Evolutionary conservation across 1,284 basidiomycete genomes (phyloP).

Genomic region (Tranzscheliella williamsii): DNA sequence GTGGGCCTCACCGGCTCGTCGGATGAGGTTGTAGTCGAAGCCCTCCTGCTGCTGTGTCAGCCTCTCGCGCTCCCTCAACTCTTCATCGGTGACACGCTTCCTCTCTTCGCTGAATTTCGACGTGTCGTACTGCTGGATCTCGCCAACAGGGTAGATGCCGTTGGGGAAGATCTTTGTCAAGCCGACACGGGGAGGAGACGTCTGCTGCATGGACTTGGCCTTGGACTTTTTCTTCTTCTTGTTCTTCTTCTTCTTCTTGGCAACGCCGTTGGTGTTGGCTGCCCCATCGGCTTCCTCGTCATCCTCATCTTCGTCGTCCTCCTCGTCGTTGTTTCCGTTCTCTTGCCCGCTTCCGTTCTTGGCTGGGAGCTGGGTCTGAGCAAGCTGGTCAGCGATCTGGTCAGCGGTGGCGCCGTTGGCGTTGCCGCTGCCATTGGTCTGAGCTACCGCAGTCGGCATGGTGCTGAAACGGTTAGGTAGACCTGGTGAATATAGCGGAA

Average conservation of each 20-base stretch:
- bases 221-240: constrained; percentile 65
- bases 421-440: constrained; percentile 16
- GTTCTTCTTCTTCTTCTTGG: constrained; percentile 84
- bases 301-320: constrained; percentile 46
- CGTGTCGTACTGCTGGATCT: constrained; percentile 80
- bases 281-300: constrained; percentile 22
- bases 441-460: constrained; percentile 15
- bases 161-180: constrained; percentile 85
- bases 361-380: constrained; percentile 17
- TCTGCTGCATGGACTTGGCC: constrained; percentile 65
- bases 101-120: constrained; percentile 65
- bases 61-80: constrained; percentile 82
- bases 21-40: constrained; percentile 77
- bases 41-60: constrained; percentile 62
- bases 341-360: constrained; percentile 20
- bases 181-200: constrained; percentile 89
- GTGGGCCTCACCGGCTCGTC: constrained; percentile 93
- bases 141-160: constrained; percentile 85
- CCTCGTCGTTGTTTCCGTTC: constrained; percentile 31
- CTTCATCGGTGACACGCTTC: constrained; percentile 85
- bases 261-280: constrained; percentile 27
- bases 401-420: constrained; percentile 16
- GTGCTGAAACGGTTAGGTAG: neutral
- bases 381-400: constrained; percentile 36
- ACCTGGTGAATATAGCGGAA: no score